Percentiles rank a stretch among this genome's conserved stretches.
Evolutionary conservation across 2,329 filamentous ascomycete genomes (phyloP).

Genomic region (Chalaropsis thielavioides): DNA sequence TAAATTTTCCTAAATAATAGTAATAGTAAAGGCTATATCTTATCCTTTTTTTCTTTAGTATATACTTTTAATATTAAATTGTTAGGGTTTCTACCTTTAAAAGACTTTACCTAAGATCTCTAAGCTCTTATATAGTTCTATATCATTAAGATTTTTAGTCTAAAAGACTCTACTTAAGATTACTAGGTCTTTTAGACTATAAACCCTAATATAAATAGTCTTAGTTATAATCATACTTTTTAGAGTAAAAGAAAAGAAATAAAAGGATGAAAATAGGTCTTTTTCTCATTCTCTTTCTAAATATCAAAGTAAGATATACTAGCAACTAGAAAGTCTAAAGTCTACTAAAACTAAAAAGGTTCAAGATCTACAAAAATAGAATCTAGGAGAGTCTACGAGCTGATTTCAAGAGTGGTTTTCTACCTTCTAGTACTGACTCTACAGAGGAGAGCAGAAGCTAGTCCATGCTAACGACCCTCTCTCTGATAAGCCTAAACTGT

Average conservation of each 20-base stretch:
- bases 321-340: not conserved
- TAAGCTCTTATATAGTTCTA: too few species aligned
- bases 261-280: not conserved
- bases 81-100: too few species aligned
- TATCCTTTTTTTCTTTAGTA: not conserved
- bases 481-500: not conserved
- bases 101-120: too few species aligned
- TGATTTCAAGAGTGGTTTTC: not conserved
- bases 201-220: too few species aligned
- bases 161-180: too few species aligned
- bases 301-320: not conserved
- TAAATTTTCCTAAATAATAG: not conserved
- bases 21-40: not conserved
- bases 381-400: not conserved
- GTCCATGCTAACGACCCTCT: too few species aligned
- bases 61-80: too few species aligned
- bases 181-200: too few species aligned
- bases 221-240: not conserved
- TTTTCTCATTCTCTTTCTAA: not conserved
- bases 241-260: not conserved
- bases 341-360: not conserved
- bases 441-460: not conserved
- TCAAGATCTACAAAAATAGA: not conserved
- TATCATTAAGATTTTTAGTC: too few species aligned
- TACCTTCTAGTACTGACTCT: not conserved